phyloP scores from a whole-genome alignment of 345 rosid genomes.

The Lepidium didymum region DNA sequence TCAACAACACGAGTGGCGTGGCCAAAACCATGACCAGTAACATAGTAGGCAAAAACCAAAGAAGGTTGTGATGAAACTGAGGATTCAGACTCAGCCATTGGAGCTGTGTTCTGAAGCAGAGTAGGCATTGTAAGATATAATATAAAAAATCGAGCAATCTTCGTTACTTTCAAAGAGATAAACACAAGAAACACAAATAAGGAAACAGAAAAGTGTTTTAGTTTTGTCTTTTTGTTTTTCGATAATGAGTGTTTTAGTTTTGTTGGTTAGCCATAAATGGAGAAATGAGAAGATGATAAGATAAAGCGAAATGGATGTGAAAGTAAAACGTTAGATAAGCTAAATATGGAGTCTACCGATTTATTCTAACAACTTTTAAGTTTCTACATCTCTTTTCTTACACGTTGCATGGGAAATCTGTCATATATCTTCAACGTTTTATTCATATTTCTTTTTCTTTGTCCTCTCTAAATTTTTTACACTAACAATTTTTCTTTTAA shows the following conservation, averaged over 20 bases:
- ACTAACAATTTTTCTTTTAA: too few species aligned
- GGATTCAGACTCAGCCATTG: constrained; percentile 14
- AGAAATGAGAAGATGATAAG: constrained; percentile 10
- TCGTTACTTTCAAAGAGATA: neutral
- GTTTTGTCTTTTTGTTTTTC: too few species aligned
- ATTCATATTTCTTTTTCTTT: neutral
- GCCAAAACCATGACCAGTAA: constrained; percentile 96
- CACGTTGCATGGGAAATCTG: constrained; percentile 13
- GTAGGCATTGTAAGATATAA: constrained; percentile 13
- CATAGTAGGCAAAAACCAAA: constrained; percentile 83
- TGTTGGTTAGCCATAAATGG: constrained; percentile 11
- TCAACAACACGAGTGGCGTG: constrained; percentile 98
- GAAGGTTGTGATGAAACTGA: neutral
- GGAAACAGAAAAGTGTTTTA: neutral
- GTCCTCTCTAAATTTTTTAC: too few species aligned
- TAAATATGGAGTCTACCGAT: constrained; percentile 19
- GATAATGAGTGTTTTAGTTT: neutral
- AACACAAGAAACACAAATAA: neutral
- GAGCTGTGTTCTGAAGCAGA: constrained; percentile 8
- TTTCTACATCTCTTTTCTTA: neutral
- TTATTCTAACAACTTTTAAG: constrained; percentile 16
- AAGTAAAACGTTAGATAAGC: constrained; percentile 10
- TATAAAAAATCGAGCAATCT: neutral
- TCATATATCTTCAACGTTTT: neutral
- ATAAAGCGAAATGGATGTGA: constrained; percentile 11